Evolutionary conservation across 441 rosid species (phyloP), one percentile per base, ranked within the genome.

Genomic region (Bocquillonia castaneifolia): DNA sequence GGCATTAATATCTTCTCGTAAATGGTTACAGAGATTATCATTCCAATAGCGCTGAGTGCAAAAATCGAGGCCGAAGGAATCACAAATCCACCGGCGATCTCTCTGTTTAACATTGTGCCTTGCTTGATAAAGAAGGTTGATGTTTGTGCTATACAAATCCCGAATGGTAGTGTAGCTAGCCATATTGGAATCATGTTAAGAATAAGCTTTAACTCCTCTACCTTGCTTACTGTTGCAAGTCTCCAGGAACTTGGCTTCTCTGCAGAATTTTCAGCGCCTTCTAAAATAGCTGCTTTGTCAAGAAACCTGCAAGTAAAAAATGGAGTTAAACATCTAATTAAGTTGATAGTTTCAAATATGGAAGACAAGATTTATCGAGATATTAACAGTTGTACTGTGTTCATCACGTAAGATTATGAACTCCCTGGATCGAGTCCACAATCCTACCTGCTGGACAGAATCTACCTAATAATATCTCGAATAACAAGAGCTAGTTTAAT

Each of bases 111-210:
- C 52, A 68, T 60, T 0, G 84, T 71, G 64, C 83, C 80, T 79
- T 93, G 99, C 77, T 93, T 93, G 87, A 93, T 79, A 79, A 93
- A 91, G 82, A 93, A 90, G 52, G 97, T 93, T 36, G 93, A 20
- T 42, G 84, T 61, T 75, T 91, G 99, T 26, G 96, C 81, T 3
- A 82, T 78, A 48, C 89, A 78, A 7, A 91, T 48, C 13, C 97
- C 99, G 37, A 93, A 93, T 5, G 92, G 92, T 61, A 93, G 65
- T 3, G 84, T 74, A 9, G 85, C 71, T 52, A 89, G 39, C 99
- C 99, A 93, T 40, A 93, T 85, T 34, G 97, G 99, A 59, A 89
- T 80, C 86, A 93, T 79, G 81, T 88, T 93, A 29, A 91, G 76
- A 64, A 93, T 68, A 34, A 93, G 88, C 86, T 93, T 93, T 71